Evolutionary conservation across 2,329 filamentous ascomycete species (phyloP).

Genomic region (Malbranchea zuffiana): DNA sequence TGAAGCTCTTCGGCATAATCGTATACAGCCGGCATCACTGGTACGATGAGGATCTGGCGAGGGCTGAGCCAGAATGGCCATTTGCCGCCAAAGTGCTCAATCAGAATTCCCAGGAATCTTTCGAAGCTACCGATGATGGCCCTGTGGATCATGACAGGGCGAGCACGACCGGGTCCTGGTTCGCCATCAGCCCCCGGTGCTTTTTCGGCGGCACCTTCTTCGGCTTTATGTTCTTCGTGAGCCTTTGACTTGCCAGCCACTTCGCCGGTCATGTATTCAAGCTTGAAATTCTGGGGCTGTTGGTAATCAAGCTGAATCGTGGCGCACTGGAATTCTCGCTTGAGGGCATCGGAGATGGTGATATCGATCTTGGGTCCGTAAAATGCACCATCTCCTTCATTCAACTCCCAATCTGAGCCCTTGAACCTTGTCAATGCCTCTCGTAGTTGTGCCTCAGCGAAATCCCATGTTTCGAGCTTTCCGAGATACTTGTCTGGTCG

Average conservation of each 20-base stretch:
- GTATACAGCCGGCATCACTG: conserved; percentile 40
- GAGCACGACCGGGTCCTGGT: conserved; percentile 34
- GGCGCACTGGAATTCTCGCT: conserved; percentile 76
- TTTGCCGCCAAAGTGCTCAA: conserved; percentile 42
- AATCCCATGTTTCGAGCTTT: conserved; percentile 75
- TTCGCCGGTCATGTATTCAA: conserved; percentile 73
- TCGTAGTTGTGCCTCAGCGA: conserved; percentile 70
- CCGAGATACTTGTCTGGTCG: conserved; percentile 82
- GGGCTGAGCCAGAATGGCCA: conserved; percentile 45
- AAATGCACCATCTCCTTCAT: conserved; percentile 92
- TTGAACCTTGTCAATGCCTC: conserved; percentile 70
- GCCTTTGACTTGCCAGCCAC: conserved; percentile 34
- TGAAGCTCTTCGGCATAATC: conserved; percentile 41
- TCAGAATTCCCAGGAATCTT: conserved; percentile 42
- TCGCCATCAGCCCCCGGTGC: conserved; percentile 23
- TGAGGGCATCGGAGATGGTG: conserved; percentile 77
- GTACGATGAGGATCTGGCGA: conserved; percentile 40
- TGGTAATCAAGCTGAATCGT: conserved; percentile 95
- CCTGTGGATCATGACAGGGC: conserved; percentile 42
- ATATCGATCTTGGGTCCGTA: conserved; percentile 99
- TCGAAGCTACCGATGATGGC: conserved; percentile 43
- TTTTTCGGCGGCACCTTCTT: conserved; percentile 34
- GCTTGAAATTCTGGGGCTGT: conserved; percentile 70
- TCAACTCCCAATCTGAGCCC: conserved; percentile 70
- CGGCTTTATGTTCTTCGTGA: conserved; percentile 34